Evolutionary conservation across 164 flowering plant genomes (phyloP).

Genomic region (Santalum album): DNA sequence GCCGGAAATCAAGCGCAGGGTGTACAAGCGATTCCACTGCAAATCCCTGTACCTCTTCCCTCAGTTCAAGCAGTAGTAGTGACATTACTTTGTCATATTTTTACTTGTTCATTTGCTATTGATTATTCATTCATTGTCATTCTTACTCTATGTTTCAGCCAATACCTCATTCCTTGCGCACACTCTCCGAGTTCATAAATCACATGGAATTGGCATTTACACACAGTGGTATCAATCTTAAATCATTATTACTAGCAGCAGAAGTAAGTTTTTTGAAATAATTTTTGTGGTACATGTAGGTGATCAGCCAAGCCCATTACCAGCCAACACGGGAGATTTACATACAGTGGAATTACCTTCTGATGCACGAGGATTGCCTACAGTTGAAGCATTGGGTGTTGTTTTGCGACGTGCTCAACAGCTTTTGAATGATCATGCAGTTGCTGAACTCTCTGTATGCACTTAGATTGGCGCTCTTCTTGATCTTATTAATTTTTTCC

Average conservation of each 20-base stretch:
- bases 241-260: neutral
- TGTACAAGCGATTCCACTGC: constrained; percentile 31
- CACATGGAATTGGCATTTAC: constrained; percentile 64
- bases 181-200: constrained; percentile 69
- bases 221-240: constrained; percentile 42
- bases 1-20: constrained; percentile 39
- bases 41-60: constrained; percentile 61
- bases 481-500: too few relatives aligned
- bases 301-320: constrained; percentile 32
- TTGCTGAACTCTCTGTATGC: constrained; percentile 56
- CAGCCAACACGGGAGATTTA: constrained; percentile 18
- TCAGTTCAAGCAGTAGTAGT: constrained; percentile 45
- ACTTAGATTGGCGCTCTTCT: neutral
- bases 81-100: neutral
- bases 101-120: constrained; percentile 1
- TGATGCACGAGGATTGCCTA: constrained; percentile 50
- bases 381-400: constrained; percentile 59
- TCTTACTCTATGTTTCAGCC: constrained; percentile 45
- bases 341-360: constrained; percentile 39
- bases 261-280: neutral
- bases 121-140: constrained; percentile 1
- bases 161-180: constrained; percentile 75
- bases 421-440: constrained; percentile 54
- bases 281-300: constrained; percentile 27
- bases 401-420: constrained; percentile 56